Conservation (phyloP, 148 eudicot species). For the Rhododendron kiyosumense region DNA sequence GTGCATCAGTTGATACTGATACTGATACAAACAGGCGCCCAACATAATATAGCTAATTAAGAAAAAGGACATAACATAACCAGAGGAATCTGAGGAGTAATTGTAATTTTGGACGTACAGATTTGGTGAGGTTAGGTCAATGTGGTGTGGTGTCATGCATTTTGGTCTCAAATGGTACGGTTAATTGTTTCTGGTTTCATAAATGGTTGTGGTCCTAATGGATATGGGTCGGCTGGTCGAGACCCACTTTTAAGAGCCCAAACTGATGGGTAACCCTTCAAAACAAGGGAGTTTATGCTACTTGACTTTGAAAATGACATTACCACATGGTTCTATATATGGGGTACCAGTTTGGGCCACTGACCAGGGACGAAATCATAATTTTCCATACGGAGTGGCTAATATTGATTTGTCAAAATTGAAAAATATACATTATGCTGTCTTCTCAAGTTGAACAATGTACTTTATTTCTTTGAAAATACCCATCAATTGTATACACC, state of each 20-base stretch:
- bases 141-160: not conserved
- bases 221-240: not conserved
- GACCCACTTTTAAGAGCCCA: not conserved
- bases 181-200: not conserved
- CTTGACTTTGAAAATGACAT: not conserved
- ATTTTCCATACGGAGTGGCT: too few relatives aligned
- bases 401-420: too few relatives aligned
- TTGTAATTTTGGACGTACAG: not conserved
- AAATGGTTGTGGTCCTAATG: not conserved
- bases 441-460: too few relatives aligned
- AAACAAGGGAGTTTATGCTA: not conserved
- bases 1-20: not conserved
- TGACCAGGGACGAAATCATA: too few relatives aligned
- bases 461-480: too few relatives aligned
- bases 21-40: not conserved
- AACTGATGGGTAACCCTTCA: not conserved
- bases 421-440: too few relatives aligned
- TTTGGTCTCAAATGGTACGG: not conserved
- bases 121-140: not conserved
- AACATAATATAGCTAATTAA: not conserved
- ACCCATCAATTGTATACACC: too few relatives aligned
- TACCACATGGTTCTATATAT: not conserved
- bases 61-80: not conserved
- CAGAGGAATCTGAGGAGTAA: not conserved
- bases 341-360: too few relatives aligned